phyloP scores from a whole-genome alignment of 106 monocot genomes.

The Dendrobium catenatum region DNA sequence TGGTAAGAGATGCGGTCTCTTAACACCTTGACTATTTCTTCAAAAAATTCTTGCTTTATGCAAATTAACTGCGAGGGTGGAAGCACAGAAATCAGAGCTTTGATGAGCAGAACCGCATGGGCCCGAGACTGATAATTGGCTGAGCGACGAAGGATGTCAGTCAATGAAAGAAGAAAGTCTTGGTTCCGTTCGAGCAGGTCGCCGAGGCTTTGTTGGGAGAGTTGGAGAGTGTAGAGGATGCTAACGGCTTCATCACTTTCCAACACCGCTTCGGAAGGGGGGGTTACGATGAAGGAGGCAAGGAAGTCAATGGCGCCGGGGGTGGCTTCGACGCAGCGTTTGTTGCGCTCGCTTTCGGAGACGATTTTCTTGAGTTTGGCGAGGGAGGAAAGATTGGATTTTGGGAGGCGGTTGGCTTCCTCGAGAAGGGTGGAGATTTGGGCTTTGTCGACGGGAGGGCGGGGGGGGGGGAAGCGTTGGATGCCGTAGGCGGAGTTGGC shows the following conservation, averaged over 20 bases:
- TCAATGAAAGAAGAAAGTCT: slow-evolving; percentile 7
- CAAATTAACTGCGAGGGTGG: slow-evolving; percentile 5
- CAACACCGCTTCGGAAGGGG: background rate
- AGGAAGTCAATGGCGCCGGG: slow-evolving; percentile 11
- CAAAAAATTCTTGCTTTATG: slow-evolving; percentile 19
- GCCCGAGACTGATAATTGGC: slow-evolving; percentile 21
- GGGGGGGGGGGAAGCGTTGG: slow-evolving; percentile 56
- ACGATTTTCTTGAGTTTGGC: background rate
- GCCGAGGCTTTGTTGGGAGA: slow-evolving; percentile 8
- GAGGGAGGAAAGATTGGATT: slow-evolving; percentile 4
- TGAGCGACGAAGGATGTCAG: background rate
- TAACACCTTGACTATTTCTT: slow-evolving; percentile 30
- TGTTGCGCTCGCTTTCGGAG: slow-evolving; percentile 47
- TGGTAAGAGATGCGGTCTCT: slow-evolving; percentile 26
- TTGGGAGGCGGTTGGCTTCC: background rate
- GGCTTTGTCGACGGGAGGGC: slow-evolving; percentile 25
- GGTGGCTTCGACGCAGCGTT: slow-evolving; percentile 15
- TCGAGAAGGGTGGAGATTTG: slow-evolving; percentile 19
- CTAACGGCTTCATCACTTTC: slow-evolving; percentile 20
- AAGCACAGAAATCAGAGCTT: slow-evolving; percentile 17
- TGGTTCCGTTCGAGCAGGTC: background rate
- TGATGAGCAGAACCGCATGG: slow-evolving; percentile 30
- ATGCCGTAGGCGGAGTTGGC: slow-evolving; percentile 32
- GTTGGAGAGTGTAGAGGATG: slow-evolving; percentile 12
- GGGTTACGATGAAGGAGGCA: background rate